These are phyloP conservation scores for Corrigiola litoralis DNA, from an alignment of 179 eudicot genomes.

Conservation along the genomic window DNA sequence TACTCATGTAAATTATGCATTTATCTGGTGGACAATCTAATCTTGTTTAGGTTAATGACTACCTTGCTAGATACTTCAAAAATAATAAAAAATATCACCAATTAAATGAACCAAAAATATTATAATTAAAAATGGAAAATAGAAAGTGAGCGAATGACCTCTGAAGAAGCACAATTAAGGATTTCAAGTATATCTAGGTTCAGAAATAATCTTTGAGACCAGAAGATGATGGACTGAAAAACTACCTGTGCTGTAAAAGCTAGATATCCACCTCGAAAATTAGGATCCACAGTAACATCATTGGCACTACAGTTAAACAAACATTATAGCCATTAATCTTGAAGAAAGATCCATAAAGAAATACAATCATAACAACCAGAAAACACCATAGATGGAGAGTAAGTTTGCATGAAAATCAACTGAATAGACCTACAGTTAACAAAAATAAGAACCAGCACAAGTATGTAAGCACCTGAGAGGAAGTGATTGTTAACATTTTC, in stretches of 20 bases:
- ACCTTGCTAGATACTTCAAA: too few relatives aligned
- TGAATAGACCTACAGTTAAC: background rate
- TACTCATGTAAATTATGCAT: too few relatives aligned
- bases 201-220: background rate
- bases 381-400: background rate
- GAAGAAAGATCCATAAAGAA: background rate
- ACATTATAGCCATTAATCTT: background rate
- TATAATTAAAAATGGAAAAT: too few relatives aligned
- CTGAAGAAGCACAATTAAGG: background rate
- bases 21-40: too few relatives aligned
- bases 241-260: slow-evolving; percentile 80
- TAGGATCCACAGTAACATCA: slow-evolving; percentile 62
- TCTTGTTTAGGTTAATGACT: too few relatives aligned
- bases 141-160: too few relatives aligned
- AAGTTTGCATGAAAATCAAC: background rate
- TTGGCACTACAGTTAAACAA: slow-evolving; percentile 44
- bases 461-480: background rate
- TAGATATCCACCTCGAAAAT: slow-evolving; percentile 73
- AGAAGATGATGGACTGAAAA: background rate
- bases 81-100: too few relatives aligned
- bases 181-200: background rate
- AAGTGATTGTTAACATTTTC: background rate
- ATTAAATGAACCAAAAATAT: too few relatives aligned
- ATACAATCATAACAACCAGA: background rate
- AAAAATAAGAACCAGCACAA: background rate